phyloP scores from a whole-genome alignment of 768 basidiomycete species.

The Panaeolus papilionaceus region DNA sequence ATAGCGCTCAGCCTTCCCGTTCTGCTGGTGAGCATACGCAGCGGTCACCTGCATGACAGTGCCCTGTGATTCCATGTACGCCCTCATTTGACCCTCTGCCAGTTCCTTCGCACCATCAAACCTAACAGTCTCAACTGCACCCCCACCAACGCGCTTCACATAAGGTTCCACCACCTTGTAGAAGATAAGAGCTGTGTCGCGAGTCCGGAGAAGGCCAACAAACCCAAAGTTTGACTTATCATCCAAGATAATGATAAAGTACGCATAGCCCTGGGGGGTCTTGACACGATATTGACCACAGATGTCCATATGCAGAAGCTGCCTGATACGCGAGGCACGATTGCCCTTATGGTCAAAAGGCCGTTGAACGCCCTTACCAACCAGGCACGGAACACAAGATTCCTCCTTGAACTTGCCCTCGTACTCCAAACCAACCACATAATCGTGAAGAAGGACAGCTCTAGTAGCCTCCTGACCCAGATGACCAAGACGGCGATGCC shows the following conservation, averaged over 20 bases:
- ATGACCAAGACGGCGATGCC: constrained; percentile 25
- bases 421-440: constrained; percentile 12
- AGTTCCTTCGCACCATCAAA: constrained; percentile 29
- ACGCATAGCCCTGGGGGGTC: constrained; percentile 24
- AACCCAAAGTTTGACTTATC: constrained; percentile 28
- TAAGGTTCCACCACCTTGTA: constrained; percentile 13
- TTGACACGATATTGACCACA: constrained; percentile 31
- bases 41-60: constrained; percentile 30
- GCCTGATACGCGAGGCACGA: constrained; percentile 21
- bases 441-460: constrained; percentile 6
- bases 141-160: constrained; percentile 18
- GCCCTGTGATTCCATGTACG: constrained; percentile 22
- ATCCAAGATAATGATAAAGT: constrained; percentile 28
- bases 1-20: constrained; percentile 36
- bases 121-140: constrained; percentile 19
- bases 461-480: constrained; percentile 16
- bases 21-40: constrained; percentile 40
- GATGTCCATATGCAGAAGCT: constrained; percentile 33
- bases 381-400: constrained; percentile 21
- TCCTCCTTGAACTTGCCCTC: constrained; percentile 5
- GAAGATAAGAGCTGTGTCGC: constrained; percentile 11
- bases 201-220: neutral
- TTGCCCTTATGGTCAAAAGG: constrained; percentile 19
- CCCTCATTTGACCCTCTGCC: constrained; percentile 11
- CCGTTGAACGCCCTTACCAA: constrained; percentile 21